phyloP scores from a whole-genome alignment of 164 flowering plant genomes.

The Piper longum region DNA sequence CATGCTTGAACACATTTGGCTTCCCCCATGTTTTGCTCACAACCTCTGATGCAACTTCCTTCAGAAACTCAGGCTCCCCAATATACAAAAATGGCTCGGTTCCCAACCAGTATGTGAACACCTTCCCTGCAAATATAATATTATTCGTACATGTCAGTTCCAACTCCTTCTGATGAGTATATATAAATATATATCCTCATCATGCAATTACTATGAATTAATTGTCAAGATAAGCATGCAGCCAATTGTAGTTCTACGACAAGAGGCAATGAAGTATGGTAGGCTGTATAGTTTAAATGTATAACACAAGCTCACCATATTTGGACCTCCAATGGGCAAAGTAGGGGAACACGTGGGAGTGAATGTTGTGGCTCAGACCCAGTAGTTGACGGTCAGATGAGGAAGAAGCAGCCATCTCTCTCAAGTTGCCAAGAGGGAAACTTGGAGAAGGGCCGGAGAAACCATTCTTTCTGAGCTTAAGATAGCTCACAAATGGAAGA shows the following conservation, averaged over 20 bases:
- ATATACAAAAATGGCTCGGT: constrained; percentile 78
- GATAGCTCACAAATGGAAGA: constrained; percentile 22
- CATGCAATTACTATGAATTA: neutral
- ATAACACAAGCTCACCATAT: constrained; percentile 32
- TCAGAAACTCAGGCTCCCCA: constrained; percentile 74
- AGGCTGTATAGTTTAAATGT: neutral
- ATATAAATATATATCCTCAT: neutral
- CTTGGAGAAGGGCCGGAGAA: constrained; percentile 66
- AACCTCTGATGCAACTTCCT: constrained; percentile 36
- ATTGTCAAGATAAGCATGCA: too few relatives aligned
- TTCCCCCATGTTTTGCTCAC: constrained; percentile 80
- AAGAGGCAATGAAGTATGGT: neutral
- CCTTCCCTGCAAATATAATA: constrained; percentile 44
- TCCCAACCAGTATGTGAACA: constrained; percentile 79
- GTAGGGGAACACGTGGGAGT: constrained; percentile 56
- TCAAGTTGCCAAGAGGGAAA: constrained; percentile 68
- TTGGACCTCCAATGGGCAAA: constrained; percentile 52
- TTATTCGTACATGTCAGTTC: neutral
- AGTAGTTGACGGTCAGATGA: constrained; percentile 1
- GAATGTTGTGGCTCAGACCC: constrained; percentile 46
- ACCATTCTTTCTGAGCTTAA: constrained; percentile 36
- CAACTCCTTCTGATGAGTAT: neutral
- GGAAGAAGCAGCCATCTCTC: constrained; percentile 25
- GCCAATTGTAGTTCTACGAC: neutral
- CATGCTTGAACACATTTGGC: constrained; percentile 63